Base-by-base conservation (phyloP, 352 stramenopile species). In the Globisporangium canariense region DNA sequence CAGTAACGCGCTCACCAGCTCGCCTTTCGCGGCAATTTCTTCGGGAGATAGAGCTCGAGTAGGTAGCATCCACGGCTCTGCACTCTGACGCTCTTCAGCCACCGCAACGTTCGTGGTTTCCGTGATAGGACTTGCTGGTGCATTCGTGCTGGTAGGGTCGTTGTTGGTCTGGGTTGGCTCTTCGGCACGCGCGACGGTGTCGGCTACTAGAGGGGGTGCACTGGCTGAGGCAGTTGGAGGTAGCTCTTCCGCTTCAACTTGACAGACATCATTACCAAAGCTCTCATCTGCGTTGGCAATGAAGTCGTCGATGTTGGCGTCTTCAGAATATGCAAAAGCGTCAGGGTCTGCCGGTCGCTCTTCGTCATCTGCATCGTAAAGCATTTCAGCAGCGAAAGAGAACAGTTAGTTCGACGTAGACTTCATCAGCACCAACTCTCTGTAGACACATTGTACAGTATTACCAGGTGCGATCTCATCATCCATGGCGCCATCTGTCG, bases 1-100 rank as follows among this genome's bases (percentile, higher is more conserved):
- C n/a, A 84, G 53, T 62, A 59, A 74, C 7, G 65, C 51, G 50
- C 67, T 80, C 16, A 67, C 59, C 32, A 47, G 63, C 14, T 73
- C 58, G 54, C 71, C 71, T 14, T 45, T 49, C 25, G 41, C 36
- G 18, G 77, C 11, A 14, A 86, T 13, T 30, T 80, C 60, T 10
- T 68, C 51, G 14, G 75, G 71, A 6, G 60, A 72, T 9, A 68
- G 69, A 34, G 55, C 34, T 65, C 9, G 16, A 38, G 41, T 11
- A 47, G 14, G 56, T 54, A 34, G 41, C 25, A 20, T n/a, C 60
- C 41, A 61, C 6, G 60, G 45, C 64, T 68, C 64, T 5, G 62
- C 28, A 25, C 34, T 40, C 32, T 59, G 45, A 0, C 57, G 36
- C 32, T 58, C 61, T 32, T 41, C 47, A 58, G 3, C 22, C 0